Conservation (phyloP, 2,329 filamentous ascomycete genomes). For the Colletotrichum limetticola region DNA sequence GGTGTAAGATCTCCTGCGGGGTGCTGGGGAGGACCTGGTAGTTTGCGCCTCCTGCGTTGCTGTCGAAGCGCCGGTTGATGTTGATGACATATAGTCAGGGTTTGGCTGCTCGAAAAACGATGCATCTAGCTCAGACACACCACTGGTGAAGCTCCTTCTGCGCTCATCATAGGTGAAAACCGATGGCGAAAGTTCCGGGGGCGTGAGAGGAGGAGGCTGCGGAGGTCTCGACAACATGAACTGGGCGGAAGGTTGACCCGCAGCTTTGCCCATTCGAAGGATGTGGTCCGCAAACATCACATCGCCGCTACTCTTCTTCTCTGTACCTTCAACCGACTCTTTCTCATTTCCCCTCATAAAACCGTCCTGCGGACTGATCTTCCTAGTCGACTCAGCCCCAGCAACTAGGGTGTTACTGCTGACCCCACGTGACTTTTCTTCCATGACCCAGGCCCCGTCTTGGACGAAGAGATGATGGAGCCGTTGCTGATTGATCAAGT, state of each 20-base stretch:
- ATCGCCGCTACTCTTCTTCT: background rate
- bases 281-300: background rate
- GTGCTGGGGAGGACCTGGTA: conserved; percentile 43
- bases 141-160: conserved; percentile 45
- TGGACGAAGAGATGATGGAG: conserved; percentile 30
- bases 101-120: conserved; percentile 61
- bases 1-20: conserved; percentile 55
- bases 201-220: conserved; percentile 61
- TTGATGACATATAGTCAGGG: conserved; percentile 58
- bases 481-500: conserved; percentile 31
- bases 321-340: background rate
- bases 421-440: conserved; percentile 46
- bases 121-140: conserved; percentile 47
- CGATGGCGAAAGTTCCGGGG: conserved; percentile 55
- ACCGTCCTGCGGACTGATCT: conserved; percentile 17
- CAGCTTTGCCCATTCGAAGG: background rate
- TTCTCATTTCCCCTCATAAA: conserved; percentile 7
- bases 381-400: conserved; percentile 6
- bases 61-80: conserved; percentile 39
- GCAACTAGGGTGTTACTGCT: conserved; percentile 37
- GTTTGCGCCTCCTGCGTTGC: conserved; percentile 37
- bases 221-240: conserved; percentile 49
- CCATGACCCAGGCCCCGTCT: conserved; percentile 29
- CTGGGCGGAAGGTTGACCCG: conserved; percentile 27
- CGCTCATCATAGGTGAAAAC: conserved; percentile 56